Evolutionary conservation across 352 stramenopile species (phyloP), one percentile per base, ranked within the genome.

Genomic region (Phytophthora sansomeana): DNA sequence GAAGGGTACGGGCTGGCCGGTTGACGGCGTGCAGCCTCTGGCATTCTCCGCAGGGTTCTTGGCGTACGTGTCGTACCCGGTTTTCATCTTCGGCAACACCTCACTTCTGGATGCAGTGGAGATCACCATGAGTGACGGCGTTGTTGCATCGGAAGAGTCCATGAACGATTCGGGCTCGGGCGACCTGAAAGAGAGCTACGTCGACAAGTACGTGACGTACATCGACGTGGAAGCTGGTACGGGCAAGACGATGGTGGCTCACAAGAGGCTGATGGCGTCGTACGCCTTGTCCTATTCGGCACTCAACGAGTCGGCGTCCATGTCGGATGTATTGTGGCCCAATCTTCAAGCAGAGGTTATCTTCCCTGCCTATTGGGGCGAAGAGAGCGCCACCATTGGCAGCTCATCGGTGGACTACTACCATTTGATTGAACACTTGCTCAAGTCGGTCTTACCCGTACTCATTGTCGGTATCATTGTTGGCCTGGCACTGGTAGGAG

Each of bases 261-360:
- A 55, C 69, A 91, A 93, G 76, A 77, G 84, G 16, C 56, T 88
- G 46, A 67, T 77, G 77, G 80, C 77, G 30, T 86, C 79, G 24
- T 89, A 90, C 58, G 80, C 82, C 4, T 28, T 91, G 13, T 73
- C 70, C 9, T 64, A 70, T 21, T 91, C 85, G 28, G 63, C 63
- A 26, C 54, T 63, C 24, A 71, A 72, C n/a, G 36, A 51, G 11
- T 68, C 71, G 33, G 59, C 56, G 8, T 53, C 81, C 26, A 90
- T 93, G 85, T 81, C 63, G 6, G 85, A 93, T 49, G 44, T 93
- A 42, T 35, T 91, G 61, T 90, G 72, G 70, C 81, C 85, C 8
- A 69, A 67, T 8, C 63, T 90, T n/a, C 49, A 63, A 47, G 56
- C 78, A 26, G 80, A 93, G 44, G 61, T 93, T 35, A 78, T 91